Evolutionary conservation across 2,329 filamentous ascomycete species (phyloP).

Genomic region (Diaporthe amygdali): DNA sequence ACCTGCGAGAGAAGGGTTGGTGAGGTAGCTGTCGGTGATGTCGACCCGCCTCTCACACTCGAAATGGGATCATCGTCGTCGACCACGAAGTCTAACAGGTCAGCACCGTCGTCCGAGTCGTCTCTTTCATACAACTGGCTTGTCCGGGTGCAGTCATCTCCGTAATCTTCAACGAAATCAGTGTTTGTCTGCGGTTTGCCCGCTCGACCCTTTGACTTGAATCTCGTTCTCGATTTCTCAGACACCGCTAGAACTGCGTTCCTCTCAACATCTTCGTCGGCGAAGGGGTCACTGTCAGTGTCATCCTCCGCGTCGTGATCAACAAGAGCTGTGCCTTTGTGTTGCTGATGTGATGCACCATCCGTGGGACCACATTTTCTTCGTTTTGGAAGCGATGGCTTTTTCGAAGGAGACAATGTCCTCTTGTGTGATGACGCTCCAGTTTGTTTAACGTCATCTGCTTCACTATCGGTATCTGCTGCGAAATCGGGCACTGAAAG

Average conservation of each 20-base stretch:
- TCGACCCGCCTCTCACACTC: conserved; percentile 14
- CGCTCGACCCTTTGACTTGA: background rate
- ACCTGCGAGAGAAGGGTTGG: background rate
- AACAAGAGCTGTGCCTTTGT: background rate
- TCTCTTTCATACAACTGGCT: conserved; percentile 52
- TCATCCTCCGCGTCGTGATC: conserved; percentile 17
- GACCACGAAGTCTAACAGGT: conserved; percentile 64
- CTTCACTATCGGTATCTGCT: conserved; percentile 37
- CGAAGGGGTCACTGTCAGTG: conserved; percentile 7
- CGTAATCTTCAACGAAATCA: conserved; percentile 52
- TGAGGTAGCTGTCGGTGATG: background rate
- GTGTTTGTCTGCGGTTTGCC: background rate
- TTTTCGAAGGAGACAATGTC: conserved; percentile 19
- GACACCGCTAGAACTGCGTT: background rate
- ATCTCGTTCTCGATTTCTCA: background rate
- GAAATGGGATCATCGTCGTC: conserved; percentile 44
- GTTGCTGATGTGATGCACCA: background rate
- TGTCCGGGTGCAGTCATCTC: conserved; percentile 57
- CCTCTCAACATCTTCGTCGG: conserved; percentile 17
- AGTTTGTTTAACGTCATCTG: background rate
- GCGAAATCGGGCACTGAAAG: conserved; percentile 50
- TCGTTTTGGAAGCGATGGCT: conserved; percentile 3
- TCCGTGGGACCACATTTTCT: conserved; percentile 14
- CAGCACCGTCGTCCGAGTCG: conserved; percentile 53
- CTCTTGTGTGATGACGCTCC: conserved; percentile 8